Base-by-base conservation (phyloP, 768 basidiomycete genomes). In the Mycena floridula region DNA sequence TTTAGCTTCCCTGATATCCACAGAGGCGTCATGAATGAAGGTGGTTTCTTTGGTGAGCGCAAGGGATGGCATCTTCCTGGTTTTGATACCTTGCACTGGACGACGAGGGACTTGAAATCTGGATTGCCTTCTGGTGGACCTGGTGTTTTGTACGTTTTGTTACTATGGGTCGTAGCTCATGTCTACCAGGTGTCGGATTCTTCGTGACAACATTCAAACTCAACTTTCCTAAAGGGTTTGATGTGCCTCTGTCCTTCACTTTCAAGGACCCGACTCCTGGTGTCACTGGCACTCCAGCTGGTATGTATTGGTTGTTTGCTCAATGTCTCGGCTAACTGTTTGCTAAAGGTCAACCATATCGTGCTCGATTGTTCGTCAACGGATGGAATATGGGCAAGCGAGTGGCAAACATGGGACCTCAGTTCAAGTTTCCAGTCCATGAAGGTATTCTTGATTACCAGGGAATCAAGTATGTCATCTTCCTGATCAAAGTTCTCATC, bases 321-420 rank as follows among this genome's bases (percentile, higher is more conserved):
- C 54, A 66, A 60, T 12, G 81, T 77, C 51, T 73, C 74, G 37
- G 58, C 67, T 25, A 51, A n/a, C n/a, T n/a, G 57, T 13, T 45
- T 44, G 20, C n/a, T n/a, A n/a, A n/a, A n/a, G 55, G 53, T 16
- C 67, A 70, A 46, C 62, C 72, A 43, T 77, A 76, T 48, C 70
- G 77, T 16, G 75, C 73, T 15, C 59, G 70, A 18, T 50, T 81
- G 23, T 79, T 74, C 44, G 72, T 81, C 38, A 78, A 81, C 38
- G 81, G 80, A 7, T 82, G 81, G 81, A 72, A 74, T 64, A 77
- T 78, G 65, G 81, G 81, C 16, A 79, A 80, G 60, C 59, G 69
- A 25, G 63, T 73, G 5, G 67, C 61, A 18, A 70, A 74, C 50
- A 60, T 76, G 0, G 73, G 74, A 8, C 79, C 81, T 7, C 80